phyloP scores from a whole-genome alignment of 2,329 filamentous ascomycete species.

The Magnaporthales sp. region DNA sequence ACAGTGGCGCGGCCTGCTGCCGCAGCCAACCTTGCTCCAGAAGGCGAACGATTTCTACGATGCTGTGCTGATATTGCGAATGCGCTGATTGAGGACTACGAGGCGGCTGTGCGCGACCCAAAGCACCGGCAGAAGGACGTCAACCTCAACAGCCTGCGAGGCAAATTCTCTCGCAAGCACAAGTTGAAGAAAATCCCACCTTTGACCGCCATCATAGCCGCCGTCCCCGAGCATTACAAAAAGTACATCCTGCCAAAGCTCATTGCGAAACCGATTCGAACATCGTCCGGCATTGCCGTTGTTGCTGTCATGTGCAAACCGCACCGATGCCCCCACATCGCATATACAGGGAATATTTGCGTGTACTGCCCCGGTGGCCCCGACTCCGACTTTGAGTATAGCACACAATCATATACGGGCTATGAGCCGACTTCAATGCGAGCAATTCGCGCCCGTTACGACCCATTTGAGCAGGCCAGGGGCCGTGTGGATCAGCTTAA shows the following conservation, averaged over 20 bases:
- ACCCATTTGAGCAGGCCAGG: conserved; percentile 94
- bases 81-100: conserved; percentile 88
- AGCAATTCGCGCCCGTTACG: conserved; percentile 91
- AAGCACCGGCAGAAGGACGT: conserved; percentile 72
- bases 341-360: conserved; percentile 97
- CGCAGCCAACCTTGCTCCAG: conserved; percentile 66
- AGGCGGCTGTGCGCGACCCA: conserved; percentile 60
- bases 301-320: conserved; percentile 99
- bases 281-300: conserved; percentile 92
- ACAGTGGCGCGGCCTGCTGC: conserved; percentile 25
- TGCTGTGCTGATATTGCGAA: conserved; percentile 95
- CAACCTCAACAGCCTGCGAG: conserved; percentile 82
- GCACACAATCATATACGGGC: conserved; percentile 95
- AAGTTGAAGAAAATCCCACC: conserved; percentile 80
- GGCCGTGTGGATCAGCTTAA: conserved; percentile 96
- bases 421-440: conserved; percentile 99
- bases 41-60: conserved; percentile 89
- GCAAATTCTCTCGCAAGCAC: conserved; percentile 89
- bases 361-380: conserved; percentile 97
- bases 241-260: conserved; percentile 97
- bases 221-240: conserved; percentile 98
- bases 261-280: conserved; percentile 93
- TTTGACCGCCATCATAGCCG: conserved; percentile 92
- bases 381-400: conserved; percentile 98
- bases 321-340: conserved; percentile 93